Evolutionary conservation across 1,284 basidiomycete species (phyloP).

Genomic region (Phaffia rhodozyma): DNA sequence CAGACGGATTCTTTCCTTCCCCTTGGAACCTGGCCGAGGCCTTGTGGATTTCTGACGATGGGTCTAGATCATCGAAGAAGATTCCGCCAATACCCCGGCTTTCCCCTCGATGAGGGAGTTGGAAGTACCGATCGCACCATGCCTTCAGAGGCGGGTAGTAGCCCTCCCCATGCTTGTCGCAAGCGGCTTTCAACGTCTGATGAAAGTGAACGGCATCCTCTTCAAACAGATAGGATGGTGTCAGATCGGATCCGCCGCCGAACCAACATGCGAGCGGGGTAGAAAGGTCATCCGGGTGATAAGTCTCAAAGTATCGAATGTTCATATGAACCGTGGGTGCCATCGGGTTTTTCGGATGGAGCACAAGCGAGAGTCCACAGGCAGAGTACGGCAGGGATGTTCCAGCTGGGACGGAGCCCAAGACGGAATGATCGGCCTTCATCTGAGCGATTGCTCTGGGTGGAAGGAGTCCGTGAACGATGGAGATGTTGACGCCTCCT

Average conservation of each 20-base stretch:
- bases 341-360: conserved; percentile 80
- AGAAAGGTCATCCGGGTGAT: conserved; percentile 40
- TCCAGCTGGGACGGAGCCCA: background rate
- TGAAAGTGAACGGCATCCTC: conserved; percentile 87
- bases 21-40: background rate
- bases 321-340: conserved; percentile 92
- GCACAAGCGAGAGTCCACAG: conserved; percentile 78
- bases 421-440: conserved; percentile 67
- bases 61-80: conserved; percentile 82
- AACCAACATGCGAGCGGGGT: conserved; percentile 85
- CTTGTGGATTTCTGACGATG: conserved; percentile 28
- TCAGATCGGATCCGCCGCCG: conserved; percentile 91
- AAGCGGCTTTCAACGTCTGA: conserved; percentile 58
- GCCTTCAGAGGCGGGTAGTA: conserved; percentile 77
- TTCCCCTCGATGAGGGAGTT: conserved; percentile 83
- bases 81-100: conserved; percentile 84
- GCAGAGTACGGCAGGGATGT: conserved; percentile 80
- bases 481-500: conserved; percentile 88
- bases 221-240: conserved; percentile 82
- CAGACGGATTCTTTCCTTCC: conserved; percentile 26
- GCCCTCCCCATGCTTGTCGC: conserved; percentile 55
- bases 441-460: conserved; percentile 85
- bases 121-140: conserved; percentile 98
- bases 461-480: conserved; percentile 80
- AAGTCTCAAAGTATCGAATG: conserved; percentile 94